These are phyloP conservation scores for Bocquillonia castaneifolia DNA, from an alignment of 441 rosid species.

Conservation along the genomic window DNA sequence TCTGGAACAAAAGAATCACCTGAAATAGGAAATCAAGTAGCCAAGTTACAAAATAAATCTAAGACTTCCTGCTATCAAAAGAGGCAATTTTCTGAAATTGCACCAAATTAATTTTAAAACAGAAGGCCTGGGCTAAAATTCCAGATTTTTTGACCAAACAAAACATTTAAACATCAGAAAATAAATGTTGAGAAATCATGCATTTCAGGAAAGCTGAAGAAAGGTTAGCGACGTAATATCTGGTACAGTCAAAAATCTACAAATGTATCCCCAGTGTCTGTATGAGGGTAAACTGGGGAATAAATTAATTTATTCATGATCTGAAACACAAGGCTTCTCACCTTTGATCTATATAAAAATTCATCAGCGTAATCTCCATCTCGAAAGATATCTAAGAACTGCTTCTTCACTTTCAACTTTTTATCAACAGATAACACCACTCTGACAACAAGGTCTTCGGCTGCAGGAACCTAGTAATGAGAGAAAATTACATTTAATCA, in stretches of 20 bases:
- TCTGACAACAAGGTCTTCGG: constrained; percentile 55
- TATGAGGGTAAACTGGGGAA: not conserved
- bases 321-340: constrained; percentile 27
- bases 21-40: constrained; percentile 23
- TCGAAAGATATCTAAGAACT: constrained; percentile 36
- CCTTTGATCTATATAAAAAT: constrained; percentile 69
- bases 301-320: constrained; percentile 4
- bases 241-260: not conserved
- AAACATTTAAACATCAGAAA: not conserved
- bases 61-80: not conserved
- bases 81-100: constrained; percentile 6
- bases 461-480: constrained; percentile 47
- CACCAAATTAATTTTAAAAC: constrained; percentile 5
- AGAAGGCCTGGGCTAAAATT: not conserved
- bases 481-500: constrained; percentile 17
- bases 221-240: not conserved
- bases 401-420: constrained; percentile 43
- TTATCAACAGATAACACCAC: constrained; percentile 51
- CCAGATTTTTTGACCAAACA: not conserved
- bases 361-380: constrained; percentile 46
- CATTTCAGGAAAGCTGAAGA: not conserved
- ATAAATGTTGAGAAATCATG: not conserved
- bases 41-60: not conserved
- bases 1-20: constrained; percentile 71
- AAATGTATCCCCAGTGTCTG: not conserved